Evolutionary conservation across 768 basidiomycete genomes (phyloP).

Genomic region (Naganishia vaughanmartiniae): DNA sequence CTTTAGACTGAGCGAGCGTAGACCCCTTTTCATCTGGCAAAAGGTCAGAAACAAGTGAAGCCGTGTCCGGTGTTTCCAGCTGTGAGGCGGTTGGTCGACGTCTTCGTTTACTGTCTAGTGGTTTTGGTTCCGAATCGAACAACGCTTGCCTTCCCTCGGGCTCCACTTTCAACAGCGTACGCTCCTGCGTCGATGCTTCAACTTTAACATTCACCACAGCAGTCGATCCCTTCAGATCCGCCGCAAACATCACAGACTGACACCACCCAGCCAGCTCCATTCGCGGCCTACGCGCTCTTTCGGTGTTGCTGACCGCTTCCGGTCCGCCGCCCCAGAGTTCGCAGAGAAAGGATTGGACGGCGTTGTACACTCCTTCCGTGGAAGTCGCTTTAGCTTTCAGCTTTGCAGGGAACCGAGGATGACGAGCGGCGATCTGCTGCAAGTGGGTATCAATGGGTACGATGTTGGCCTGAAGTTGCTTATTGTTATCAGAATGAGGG

Average conservation of each 20-base stretch:
- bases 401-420: conserved; percentile 46
- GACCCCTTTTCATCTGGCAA: neutral
- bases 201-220: conserved; percentile 21
- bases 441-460: conserved; percentile 97
- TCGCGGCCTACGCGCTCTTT: conserved; percentile 9
- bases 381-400: conserved; percentile 47
- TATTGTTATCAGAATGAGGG: conserved; percentile 22
- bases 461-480: conserved; percentile 63
- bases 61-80: neutral
- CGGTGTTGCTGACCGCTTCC: neutral
- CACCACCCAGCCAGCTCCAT: conserved; percentile 48
- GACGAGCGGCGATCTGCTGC: conserved; percentile 69
- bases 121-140: neutral
- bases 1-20: neutral
- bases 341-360: conserved; percentile 44
- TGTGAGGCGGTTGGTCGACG: neutral
- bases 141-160: neutral
- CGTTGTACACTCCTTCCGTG: conserved; percentile 42
- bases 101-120: neutral
- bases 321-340: conserved; percentile 41
- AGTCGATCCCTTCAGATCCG: conserved; percentile 40
- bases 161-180: neutral
- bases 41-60: neutral
- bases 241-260: conserved; percentile 52
- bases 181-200: neutral